Base-by-base conservation (phyloP, 2,329 filamentous ascomycete genomes). In the Monosporascus ibericus region DNA sequence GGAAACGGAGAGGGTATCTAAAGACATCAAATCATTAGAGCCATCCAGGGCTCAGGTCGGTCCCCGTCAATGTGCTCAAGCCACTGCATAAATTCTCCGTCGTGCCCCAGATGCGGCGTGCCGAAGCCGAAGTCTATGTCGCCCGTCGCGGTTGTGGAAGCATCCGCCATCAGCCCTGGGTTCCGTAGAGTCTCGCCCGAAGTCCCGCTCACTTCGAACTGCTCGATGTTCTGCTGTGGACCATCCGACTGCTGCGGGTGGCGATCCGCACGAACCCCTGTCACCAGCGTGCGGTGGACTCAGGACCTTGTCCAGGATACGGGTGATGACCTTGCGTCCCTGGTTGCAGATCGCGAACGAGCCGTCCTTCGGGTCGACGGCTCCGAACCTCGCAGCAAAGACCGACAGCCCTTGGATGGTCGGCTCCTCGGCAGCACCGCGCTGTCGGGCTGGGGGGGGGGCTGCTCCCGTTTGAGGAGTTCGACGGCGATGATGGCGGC, bases 341-440 rank as follows among this genome's bases (percentile, higher is more conserved):
- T 69, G 66, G 42, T 68, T 63, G 47, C 68, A 69, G 47, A 68
- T 59, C 11, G 57, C 57, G 48, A 62, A 65, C 3, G 61, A 62
- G 37, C 66, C 65, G 24, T 69, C 66, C 1, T 56, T 53, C 6
- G 63, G 65, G 25, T 68, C 63, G 15, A 69, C 60, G 3, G 64
- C 58, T 3, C 63, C 67, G 7, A 70, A 57, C n/a, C 64, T 51
- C 22, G 66, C 61, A 14, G 67, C 68, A 44, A 70, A 70, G 5
- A 70, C 64, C 15, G 68, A 64, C 15, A 70, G 55, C 48, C 70
- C 65, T 53, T 70, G 68, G 20, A 70, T 70, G 5, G 68, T 70
- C 48, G 64, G 50, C 68, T 70, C 24, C 67, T 60, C 17, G 66
- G 66, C 20, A 70, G 51, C 39, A 66, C 56, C n/a, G 65, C 65